Base-by-base conservation (phyloP, 73 alveolate genomes). In the Paramecium primaurelia region DNA sequence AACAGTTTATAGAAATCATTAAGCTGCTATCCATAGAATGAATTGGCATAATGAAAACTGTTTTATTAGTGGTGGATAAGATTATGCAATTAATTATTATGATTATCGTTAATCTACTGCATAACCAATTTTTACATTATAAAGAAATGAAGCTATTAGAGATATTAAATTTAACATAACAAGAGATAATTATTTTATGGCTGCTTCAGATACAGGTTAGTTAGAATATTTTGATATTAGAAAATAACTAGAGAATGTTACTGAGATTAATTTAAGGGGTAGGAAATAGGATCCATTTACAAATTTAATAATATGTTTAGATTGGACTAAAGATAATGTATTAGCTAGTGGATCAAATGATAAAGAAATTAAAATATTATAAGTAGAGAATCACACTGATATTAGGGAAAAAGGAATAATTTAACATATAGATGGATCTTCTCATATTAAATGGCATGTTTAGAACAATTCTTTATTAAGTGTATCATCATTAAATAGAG, bases 261-360 rank as follows among this genome's bases (percentile, higher is more conserved):
- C 51, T 42, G 91, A 80, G 30, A 30, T 64, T 54, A 54, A 54
- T 54, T 54, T 54, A 25, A 44, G 3, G 20, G 28, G 71, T 22
- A 12, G 58, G 4, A 73, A 73, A 37, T 16, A 80, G 16, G 34
- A 47, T n/a, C 34, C 91, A 11, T 11, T 9, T 18, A 49, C 44
- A 8, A 80, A 80, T 80, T 47, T 49, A 32, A 80, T 80, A 10
- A 80, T 80, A 0, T 45, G 77, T 18, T 45, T 80, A 14, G 91
- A 80, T 80, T 80, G 91, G 91, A 47, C 47, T 6, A 28, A 80
- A 12, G 42, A 28, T 28, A 80, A 80, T 44, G 49, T 80, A 1
- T 80, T 80, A 25, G 91, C 91, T 18, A 80, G 77, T 45, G 91
- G 91, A 44, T 80, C 91, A 20, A 80, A 42, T 80, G 91, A 80